A percentile compares a stretch with the other conserved stretches of the same genome.
These are phyloP conservation scores for Moniliella sp. DNA, from an alignment of 1,284 basidiomycete species.

Conservation along the genomic window DNA sequence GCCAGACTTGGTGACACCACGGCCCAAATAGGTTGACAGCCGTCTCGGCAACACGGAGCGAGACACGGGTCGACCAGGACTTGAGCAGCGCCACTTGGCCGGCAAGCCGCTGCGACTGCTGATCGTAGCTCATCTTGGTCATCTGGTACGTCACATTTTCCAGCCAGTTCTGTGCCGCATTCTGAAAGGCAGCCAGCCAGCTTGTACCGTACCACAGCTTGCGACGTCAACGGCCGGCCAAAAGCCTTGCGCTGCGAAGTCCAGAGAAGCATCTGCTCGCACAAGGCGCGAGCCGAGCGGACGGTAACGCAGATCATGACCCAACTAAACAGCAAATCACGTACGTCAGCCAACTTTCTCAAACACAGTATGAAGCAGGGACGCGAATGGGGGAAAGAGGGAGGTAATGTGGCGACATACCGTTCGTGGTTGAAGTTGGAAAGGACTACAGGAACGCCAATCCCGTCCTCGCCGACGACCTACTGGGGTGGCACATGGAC, in stretches of 20 bases:
- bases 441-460: conserved; percentile 5
- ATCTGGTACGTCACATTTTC: conserved; percentile 77
- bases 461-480: conserved; percentile 3
- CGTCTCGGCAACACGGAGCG: conserved; percentile 45
- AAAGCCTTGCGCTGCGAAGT: conserved; percentile 32
- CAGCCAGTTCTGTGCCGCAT: conserved; percentile 57
- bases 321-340: no score
- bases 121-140: conserved; percentile 52
- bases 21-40: conserved; percentile 54
- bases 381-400: conserved; percentile 71
- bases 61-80: conserved; percentile 32
- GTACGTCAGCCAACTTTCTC: conserved; percentile 45
- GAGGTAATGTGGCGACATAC: conserved; percentile 50
- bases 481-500: conserved; percentile 8
- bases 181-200: conserved; percentile 65
- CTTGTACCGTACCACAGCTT: conserved; percentile 64
- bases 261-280: conserved; percentile 28
- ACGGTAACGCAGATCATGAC: conserved; percentile 53
- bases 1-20: conserved; percentile 44
- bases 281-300: conserved; percentile 37
- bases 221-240: conserved; percentile 48
- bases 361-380: conserved; percentile 63
- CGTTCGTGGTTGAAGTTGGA: conserved; percentile 5
- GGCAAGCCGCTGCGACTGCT: conserved; percentile 42
- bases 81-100: conserved; percentile 60